These are phyloP conservation scores for Aristolochia fimbriata DNA, from an alignment of 164 flowering plant species.

Conservation along the genomic window DNA sequence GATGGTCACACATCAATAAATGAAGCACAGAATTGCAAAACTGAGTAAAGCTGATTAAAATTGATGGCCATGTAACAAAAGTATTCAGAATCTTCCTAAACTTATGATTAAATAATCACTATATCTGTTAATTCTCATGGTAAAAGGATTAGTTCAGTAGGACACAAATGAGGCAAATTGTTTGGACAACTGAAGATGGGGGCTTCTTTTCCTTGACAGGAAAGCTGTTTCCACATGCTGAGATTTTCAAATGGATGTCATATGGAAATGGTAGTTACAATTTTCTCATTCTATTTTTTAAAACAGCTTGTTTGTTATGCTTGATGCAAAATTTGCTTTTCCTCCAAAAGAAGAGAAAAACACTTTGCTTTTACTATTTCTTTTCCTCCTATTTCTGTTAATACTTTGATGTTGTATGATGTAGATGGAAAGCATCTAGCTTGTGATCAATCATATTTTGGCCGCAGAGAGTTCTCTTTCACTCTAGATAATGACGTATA, in stretches of 20 bases:
- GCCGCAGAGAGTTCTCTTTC: conserved; percentile 86
- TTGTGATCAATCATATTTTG: conserved; percentile 71
- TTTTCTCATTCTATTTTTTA: not conserved
- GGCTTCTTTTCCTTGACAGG: conserved; percentile 33
- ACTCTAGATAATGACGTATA: conserved; percentile 66
- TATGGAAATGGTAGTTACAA: conserved; percentile 76
- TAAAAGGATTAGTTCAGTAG: not conserved
- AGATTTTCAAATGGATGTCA: conserved; percentile 81
- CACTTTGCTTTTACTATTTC: too few species aligned
- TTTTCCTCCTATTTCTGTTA: too few species aligned
- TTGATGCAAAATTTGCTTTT: too few species aligned
- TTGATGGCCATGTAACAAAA: too few species aligned
- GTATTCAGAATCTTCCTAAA: not conserved
- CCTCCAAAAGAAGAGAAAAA: too few species aligned
- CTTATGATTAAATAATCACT: not conserved
- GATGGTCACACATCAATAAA: too few species aligned
- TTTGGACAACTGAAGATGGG: not conserved
- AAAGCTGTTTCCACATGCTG: conserved; percentile 74
- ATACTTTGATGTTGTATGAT: conserved; percentile 1
- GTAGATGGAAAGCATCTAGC: conserved; percentile 97
- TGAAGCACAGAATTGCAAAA: too few species aligned
- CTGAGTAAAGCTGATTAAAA: too few species aligned
- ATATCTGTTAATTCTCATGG: too few species aligned
- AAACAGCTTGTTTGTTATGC: not conserved
- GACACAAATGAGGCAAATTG: not conserved